Conservation (phyloP, 1,284 basidiomycete genomes). For the Apiotrichum sp. region DNA sequence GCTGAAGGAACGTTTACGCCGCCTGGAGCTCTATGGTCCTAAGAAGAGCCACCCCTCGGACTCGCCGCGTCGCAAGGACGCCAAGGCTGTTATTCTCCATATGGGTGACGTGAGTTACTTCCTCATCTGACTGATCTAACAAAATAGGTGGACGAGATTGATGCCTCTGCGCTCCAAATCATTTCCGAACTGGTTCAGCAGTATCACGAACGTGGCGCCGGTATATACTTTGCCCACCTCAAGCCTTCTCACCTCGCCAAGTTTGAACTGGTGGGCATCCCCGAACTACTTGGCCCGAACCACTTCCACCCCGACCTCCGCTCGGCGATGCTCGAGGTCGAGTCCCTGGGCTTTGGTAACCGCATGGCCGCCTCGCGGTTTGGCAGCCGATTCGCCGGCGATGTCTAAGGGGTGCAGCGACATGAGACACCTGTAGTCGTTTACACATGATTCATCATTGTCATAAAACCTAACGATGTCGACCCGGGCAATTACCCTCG, state of each 20-base stretch:
- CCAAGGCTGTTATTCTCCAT: constrained; percentile 77
- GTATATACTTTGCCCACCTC: constrained; percentile 72
- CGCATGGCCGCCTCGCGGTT: constrained; percentile 2
- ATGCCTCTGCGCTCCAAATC: constrained; percentile 84
- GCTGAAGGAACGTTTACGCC: constrained; percentile 70
- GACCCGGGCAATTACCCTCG: too few relatives aligned
- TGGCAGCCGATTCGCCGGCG: neutral
- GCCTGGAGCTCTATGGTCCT: constrained; percentile 61
- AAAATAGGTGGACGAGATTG: constrained; percentile 64
- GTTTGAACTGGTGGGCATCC: constrained; percentile 51
- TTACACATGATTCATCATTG: too few relatives aligned
- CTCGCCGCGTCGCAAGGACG: constrained; percentile 65
- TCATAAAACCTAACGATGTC: too few relatives aligned
- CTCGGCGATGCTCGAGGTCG: constrained; percentile 40
- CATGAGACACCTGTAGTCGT: neutral
- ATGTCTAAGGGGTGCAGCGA: neutral
- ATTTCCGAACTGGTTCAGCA: constrained; percentile 71
- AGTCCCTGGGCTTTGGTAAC: constrained; percentile 37
- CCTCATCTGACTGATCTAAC: neutral
- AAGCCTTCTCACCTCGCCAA: constrained; percentile 54
- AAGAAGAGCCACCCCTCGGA: constrained; percentile 78
- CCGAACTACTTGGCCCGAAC: constrained; percentile 55
- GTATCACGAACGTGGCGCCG: constrained; percentile 64
- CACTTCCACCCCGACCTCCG: constrained; percentile 65
- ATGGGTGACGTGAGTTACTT: constrained; percentile 56